These are phyloP conservation scores for Teratosphaeria viscida DNA, from an alignment of 2,329 filamentous ascomycete species.

Conservation along the genomic window DNA sequence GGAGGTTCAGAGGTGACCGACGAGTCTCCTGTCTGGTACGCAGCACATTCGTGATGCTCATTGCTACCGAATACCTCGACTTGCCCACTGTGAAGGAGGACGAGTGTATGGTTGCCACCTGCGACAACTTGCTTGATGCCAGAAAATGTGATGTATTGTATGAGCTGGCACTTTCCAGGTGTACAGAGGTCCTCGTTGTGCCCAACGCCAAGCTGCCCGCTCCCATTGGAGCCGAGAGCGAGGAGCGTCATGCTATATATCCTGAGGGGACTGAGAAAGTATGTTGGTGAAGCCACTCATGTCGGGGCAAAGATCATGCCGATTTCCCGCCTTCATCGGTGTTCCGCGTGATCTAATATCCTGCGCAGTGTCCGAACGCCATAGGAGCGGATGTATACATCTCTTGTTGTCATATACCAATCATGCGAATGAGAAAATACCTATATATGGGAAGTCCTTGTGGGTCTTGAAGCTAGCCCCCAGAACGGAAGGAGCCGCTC, in stretches of 20 bases:
- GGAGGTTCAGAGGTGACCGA: neutral
- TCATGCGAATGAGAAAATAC: neutral
- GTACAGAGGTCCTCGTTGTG: slow-evolving; percentile 32
- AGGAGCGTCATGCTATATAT: slow-evolving; percentile 5
- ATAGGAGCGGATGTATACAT: too few species aligned
- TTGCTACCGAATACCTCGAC: slow-evolving; percentile 59
- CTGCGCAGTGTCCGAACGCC: too few species aligned
- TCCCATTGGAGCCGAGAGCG: slow-evolving; percentile 42
- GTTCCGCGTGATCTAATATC: too few species aligned
- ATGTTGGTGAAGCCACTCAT: neutral
- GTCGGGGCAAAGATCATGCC: neutral
- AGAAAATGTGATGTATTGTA: neutral
- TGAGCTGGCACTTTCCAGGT: slow-evolving; percentile 5
- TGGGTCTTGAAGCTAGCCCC: neutral
- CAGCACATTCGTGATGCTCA: slow-evolving; percentile 34
- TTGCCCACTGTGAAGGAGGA: slow-evolving; percentile 50
- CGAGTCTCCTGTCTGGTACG: neutral
- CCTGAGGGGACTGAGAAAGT: neutral
- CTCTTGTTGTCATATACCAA: neutral
- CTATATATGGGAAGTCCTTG: neutral
- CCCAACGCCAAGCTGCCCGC: slow-evolving; percentile 41
- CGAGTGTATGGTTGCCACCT: slow-evolving; percentile 80
- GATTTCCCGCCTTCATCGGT: neutral
- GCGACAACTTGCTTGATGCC: slow-evolving; percentile 35
- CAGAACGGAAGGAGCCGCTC: neutral